Conservation (phyloP, 176 grass and related monocot genomes). For the Ensete ventricosum region DNA sequence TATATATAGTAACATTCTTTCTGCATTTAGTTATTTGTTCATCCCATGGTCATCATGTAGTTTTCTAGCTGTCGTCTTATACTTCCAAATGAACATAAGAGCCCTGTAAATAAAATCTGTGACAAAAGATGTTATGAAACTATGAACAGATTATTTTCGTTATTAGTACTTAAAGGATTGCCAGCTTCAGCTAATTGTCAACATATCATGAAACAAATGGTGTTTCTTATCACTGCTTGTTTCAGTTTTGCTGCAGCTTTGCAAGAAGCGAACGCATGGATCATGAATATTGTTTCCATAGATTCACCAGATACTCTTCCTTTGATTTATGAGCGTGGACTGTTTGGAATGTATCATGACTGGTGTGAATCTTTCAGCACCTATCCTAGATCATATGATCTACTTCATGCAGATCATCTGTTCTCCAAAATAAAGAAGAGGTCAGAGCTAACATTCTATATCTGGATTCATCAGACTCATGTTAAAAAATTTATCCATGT, state of each 20-base stretch:
- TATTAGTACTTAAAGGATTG: too few species aligned
- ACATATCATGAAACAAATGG: background rate
- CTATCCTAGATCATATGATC: conserved; percentile 27
- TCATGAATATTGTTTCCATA: conserved; percentile 25
- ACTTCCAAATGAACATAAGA: too few species aligned
- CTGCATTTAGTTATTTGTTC: too few species aligned
- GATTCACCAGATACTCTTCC: conserved; percentile 24
- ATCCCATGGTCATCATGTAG: too few species aligned
- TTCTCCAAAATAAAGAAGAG: conserved; percentile 23
- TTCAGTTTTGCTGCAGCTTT: conserved; percentile 23
- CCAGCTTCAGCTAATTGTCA: background rate
- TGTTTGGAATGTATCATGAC: conserved; percentile 28
- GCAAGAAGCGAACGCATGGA: conserved; percentile 15
- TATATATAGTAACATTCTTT: too few species aligned
- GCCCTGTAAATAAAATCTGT: too few species aligned
- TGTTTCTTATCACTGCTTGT: background rate
- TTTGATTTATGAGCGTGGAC: conserved; percentile 23
- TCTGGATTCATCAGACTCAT: too few species aligned
- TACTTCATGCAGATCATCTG: conserved; percentile 24
- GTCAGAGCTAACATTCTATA: background rate
- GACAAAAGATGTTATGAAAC: too few species aligned
- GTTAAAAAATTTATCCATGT: too few species aligned
- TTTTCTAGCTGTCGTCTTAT: too few species aligned
- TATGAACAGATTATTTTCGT: too few species aligned
- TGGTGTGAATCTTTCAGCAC: conserved; percentile 30